phyloP scores from a whole-genome alignment of 1,284 basidiomycete genomes.

The Sutorius eximius region DNA sequence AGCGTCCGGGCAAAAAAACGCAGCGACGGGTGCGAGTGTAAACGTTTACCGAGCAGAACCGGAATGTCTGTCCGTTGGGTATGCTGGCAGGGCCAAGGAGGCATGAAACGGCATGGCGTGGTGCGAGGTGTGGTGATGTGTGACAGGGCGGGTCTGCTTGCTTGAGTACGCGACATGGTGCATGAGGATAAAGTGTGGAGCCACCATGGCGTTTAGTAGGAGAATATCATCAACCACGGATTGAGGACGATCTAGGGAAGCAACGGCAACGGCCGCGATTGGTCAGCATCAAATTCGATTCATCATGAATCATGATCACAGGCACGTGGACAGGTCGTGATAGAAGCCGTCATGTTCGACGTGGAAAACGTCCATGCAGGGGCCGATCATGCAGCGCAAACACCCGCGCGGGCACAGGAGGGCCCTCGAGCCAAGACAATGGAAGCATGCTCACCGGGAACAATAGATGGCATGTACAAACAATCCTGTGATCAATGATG shows the following conservation, averaged over 20 bases:
- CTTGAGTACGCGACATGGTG: neutral
- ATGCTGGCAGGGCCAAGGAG: neutral
- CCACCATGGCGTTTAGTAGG: slow-evolving; percentile 44
- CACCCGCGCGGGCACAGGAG: neutral
- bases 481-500: slow-evolving; percentile 42
- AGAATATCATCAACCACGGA: slow-evolving; percentile 80
- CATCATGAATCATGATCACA: neutral
- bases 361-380: neutral
- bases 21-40: neutral
- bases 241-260: slow-evolving; percentile 66
- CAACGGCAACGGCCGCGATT: slow-evolving; percentile 13
- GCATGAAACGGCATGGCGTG: too few species aligned
- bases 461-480: slow-evolving; percentile 61
- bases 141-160: neutral
- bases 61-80: slow-evolving; percentile 6
- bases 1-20: slow-evolving; percentile 3
- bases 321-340: neutral
- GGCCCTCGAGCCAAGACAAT: neutral
- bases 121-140: neutral
- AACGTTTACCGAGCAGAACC: slow-evolving; percentile 1
- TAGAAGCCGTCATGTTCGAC: slow-evolving; percentile 3
- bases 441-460: slow-evolving; percentile 54
- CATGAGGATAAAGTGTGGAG: slow-evolving; percentile 11
- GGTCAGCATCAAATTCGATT: slow-evolving; percentile 20
- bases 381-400: slow-evolving; percentile 2